Percentiles rank a stretch among this genome's conserved stretches.
These are phyloP conservation scores for Metschnikowia shivogae DNA, from an alignment of 805 yeast species.

Conservation along the genomic window DNA sequence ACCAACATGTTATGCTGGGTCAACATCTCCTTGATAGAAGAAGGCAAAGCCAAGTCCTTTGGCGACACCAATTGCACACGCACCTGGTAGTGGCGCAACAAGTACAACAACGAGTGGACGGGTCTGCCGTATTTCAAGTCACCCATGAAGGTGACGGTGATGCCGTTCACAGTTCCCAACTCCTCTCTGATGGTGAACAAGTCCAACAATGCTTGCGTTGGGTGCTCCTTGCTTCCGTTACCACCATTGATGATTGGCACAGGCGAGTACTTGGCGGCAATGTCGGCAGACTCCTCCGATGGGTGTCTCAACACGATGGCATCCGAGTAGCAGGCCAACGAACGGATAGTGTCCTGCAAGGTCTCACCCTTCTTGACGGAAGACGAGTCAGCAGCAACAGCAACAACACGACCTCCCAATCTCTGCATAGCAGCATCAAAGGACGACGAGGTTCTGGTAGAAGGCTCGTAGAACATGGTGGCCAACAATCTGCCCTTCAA, in stretches of 20 bases:
- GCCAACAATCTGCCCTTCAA: slow-evolving; percentile 88
- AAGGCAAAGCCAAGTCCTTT: slow-evolving; percentile 79
- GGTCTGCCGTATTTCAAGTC: slow-evolving; percentile 98
- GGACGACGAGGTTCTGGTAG: slow-evolving; percentile 94
- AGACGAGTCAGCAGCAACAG: slow-evolving; percentile 81
- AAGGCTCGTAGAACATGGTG: slow-evolving; percentile 96
- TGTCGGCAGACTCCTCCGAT: slow-evolving; percentile 81
- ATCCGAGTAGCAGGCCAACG: slow-evolving; percentile 93
- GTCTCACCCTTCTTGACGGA: slow-evolving; percentile 98
- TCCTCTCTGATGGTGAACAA: slow-evolving; percentile 98
- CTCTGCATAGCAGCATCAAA: slow-evolving; percentile 99
- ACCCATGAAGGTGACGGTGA: slow-evolving; percentile 98
- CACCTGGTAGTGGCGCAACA: slow-evolving; percentile 89
- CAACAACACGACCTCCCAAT: slow-evolving; percentile 94
- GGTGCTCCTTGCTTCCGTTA: slow-evolving; percentile 97
- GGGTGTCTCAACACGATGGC: slow-evolving; percentile 98
- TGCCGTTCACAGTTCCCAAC: slow-evolving; percentile 96
- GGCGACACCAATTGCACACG: slow-evolving; percentile 91
- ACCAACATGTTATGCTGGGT: slow-evolving; percentile 63
- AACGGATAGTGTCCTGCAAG: slow-evolving; percentile 91
- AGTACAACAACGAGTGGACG: slow-evolving; percentile 90
- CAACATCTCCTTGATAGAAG: slow-evolving; percentile 64
- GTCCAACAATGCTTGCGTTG: slow-evolving; percentile 97
- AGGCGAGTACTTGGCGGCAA: slow-evolving; percentile 95
- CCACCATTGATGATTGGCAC: slow-evolving; percentile 98